These are phyloP conservation scores for Populus tomentosa DNA, from an alignment of 441 rosid genomes.

Conservation along the genomic window DNA sequence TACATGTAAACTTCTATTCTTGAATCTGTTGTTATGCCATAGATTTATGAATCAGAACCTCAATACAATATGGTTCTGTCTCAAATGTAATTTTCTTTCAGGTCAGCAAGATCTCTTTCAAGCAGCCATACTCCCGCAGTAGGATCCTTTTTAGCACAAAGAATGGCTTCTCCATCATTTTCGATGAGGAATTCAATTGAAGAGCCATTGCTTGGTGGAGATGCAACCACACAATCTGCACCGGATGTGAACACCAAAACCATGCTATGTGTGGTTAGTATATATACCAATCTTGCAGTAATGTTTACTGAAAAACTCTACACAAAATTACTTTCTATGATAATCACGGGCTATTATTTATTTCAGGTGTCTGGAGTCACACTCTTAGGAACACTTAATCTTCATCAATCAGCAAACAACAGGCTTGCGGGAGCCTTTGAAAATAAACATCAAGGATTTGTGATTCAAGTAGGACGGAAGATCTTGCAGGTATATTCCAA, in stretches of 20 bases:
- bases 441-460: slow-evolving; percentile 41
- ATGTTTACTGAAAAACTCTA: background rate
- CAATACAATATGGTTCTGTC: background rate
- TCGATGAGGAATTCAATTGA: slow-evolving; percentile 31
- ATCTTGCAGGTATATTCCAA: slow-evolving; percentile 54
- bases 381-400: slow-evolving; percentile 48
- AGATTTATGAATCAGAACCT: background rate
- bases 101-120: slow-evolving; percentile 83
- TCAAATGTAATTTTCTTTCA: slow-evolving; percentile 18
- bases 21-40: background rate
- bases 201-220: slow-evolving; percentile 69
- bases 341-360: slow-evolving; percentile 2
- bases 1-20: slow-evolving; percentile 43
- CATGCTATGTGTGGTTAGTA: slow-evolving; percentile 60
- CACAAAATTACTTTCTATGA: background rate
- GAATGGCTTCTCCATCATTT: slow-evolving; percentile 43
- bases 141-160: slow-evolving; percentile 54
- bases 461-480: slow-evolving; percentile 51
- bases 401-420: slow-evolving; percentile 26
- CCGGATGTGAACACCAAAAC: slow-evolving; percentile 48
- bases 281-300: background rate
- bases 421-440: slow-evolving; percentile 21
- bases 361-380: slow-evolving; percentile 49
- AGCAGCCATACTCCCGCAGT: slow-evolving; percentile 71
- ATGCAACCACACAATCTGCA: slow-evolving; percentile 32